Evolutionary conservation across 805 yeast genomes (phyloP).

Genomic region (Saccharomycopsis guyanensis): DNA sequence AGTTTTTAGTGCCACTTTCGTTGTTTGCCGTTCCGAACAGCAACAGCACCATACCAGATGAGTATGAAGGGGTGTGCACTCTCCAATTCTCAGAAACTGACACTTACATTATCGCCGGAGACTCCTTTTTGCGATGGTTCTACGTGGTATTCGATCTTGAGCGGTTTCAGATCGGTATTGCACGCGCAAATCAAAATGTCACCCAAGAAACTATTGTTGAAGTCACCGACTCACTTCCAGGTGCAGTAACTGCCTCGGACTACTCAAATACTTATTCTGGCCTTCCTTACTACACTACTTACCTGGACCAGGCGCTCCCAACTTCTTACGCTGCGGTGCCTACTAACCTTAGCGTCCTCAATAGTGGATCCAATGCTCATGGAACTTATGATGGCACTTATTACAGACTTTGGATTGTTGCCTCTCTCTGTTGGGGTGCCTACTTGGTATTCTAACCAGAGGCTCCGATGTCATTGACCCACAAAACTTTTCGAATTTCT

Average conservation of each 20-base stretch:
- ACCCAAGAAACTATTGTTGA: not conserved
- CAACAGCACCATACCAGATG: too few relatives aligned
- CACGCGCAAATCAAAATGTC: slow-evolving; percentile 31
- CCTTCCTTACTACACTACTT: not conserved
- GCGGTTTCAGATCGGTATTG: slow-evolving; percentile 35
- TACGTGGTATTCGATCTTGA: slow-evolving; percentile 50
- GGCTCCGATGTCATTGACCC: too few relatives aligned
- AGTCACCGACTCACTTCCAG: slow-evolving; percentile 2
- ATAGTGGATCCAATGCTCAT: too few relatives aligned
- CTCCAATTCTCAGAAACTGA: slow-evolving; percentile 21
- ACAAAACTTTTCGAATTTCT: too few relatives aligned
- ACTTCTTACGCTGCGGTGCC: not conserved
- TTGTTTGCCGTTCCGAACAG: too few relatives aligned
- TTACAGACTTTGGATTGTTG: too few relatives aligned
- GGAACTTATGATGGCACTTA: too few relatives aligned
- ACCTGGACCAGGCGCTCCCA: slow-evolving; percentile 5
- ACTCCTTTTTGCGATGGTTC: slow-evolving; percentile 42
- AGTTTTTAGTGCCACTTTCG: slow-evolving; percentile 38
- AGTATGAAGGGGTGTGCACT: not conserved
- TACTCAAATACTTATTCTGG: slow-evolving; percentile 6
- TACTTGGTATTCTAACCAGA: too few relatives aligned
- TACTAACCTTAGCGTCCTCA: not conserved
- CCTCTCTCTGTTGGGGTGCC: too few relatives aligned
- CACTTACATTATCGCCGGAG: slow-evolving; percentile 42
- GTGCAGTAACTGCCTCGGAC: slow-evolving; percentile 4